Evolutionary conservation across 2,329 filamentous ascomycete genomes (phyloP).

Genomic region (Aplosporella prunicola): DNA sequence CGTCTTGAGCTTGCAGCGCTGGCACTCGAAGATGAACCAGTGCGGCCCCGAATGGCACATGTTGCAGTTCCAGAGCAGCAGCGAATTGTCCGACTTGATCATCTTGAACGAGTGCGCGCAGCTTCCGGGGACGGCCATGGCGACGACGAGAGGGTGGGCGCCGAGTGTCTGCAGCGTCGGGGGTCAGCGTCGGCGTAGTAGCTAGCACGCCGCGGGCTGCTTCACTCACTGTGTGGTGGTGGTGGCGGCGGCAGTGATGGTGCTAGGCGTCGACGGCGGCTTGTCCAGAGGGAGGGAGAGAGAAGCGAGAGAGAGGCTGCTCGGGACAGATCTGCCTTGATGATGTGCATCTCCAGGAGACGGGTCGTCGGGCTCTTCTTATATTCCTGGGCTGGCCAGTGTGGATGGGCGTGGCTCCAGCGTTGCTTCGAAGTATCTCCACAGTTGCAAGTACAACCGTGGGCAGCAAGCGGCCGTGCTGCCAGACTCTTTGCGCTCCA

Average conservation of each 20-base stretch:
- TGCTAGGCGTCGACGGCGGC: too few relatives aligned
- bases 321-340: too few relatives aligned
- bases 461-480: too few relatives aligned
- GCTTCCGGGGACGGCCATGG: slow-evolving; percentile 39
- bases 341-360: too few relatives aligned
- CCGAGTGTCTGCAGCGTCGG: slow-evolving; percentile 1
- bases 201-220: too few relatives aligned
- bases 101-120: slow-evolving; percentile 42
- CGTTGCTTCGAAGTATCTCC: too few relatives aligned
- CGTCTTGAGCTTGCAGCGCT: slow-evolving; percentile 42
- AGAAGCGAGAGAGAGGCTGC: slow-evolving; percentile 4
- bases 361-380: slow-evolving; percentile 4
- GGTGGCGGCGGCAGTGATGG: slow-evolving; percentile 13
- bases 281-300: too few relatives aligned
- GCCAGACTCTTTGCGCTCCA: background rate
- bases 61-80: slow-evolving; percentile 45
- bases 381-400: too few relatives aligned
- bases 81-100: slow-evolving; percentile 43
- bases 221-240: too few relatives aligned
- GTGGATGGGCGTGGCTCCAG: too few relatives aligned
- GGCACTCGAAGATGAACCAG: slow-evolving; percentile 43
- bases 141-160: slow-evolving; percentile 11
- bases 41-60: slow-evolving; percentile 42
- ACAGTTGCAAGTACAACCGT: too few relatives aligned
- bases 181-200: background rate